Evolutionary conservation across 768 basidiomycete species (phyloP).

Genomic region (Boletus reticulatus): DNA sequence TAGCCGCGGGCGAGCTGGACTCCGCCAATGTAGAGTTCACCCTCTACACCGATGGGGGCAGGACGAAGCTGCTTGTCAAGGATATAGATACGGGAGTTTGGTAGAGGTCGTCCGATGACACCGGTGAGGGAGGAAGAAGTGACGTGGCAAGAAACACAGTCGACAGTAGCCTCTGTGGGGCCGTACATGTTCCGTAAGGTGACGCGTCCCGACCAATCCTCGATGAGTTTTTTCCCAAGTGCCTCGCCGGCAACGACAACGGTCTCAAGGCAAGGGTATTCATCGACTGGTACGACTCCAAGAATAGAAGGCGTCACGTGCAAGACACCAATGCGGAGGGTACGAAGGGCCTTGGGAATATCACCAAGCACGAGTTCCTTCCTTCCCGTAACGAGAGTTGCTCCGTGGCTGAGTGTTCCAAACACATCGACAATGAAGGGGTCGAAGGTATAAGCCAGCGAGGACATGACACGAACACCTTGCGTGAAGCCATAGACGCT

Average conservation of each 20-base stretch:
- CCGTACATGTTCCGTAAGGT: conserved; percentile 33
- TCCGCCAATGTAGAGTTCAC: conserved; percentile 23
- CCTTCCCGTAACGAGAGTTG: conserved; percentile 19
- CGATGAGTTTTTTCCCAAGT: conserved; percentile 21
- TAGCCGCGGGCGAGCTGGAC: conserved; percentile 22
- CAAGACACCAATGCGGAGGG: conserved; percentile 25
- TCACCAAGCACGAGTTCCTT: conserved; percentile 32
- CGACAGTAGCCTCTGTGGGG: conserved; percentile 33
- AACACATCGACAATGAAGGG: conserved; percentile 21
- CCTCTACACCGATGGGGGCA: conserved; percentile 29
- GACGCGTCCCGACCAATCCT: conserved; percentile 26
- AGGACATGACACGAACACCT: conserved; percentile 27
- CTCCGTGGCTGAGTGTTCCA: conserved; percentile 19
- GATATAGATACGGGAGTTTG: conserved; percentile 29
- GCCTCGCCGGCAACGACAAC: conserved; percentile 27
- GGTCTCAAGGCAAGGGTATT: conserved; percentile 27
- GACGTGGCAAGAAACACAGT: conserved; percentile 28
- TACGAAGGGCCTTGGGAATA: conserved; percentile 25
- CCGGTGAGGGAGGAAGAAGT: conserved; percentile 17
- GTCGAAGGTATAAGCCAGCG: conserved; percentile 30
- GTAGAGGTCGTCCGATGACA: conserved; percentile 32
- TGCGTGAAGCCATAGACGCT: conserved; percentile 20
- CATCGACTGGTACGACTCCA: conserved; percentile 23
- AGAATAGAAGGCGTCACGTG: conserved; percentile 33
- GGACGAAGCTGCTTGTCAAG: conserved; percentile 27